Base-by-base conservation (phyloP, 805 yeast species). In the Metschnikowia lachancei region DNA sequence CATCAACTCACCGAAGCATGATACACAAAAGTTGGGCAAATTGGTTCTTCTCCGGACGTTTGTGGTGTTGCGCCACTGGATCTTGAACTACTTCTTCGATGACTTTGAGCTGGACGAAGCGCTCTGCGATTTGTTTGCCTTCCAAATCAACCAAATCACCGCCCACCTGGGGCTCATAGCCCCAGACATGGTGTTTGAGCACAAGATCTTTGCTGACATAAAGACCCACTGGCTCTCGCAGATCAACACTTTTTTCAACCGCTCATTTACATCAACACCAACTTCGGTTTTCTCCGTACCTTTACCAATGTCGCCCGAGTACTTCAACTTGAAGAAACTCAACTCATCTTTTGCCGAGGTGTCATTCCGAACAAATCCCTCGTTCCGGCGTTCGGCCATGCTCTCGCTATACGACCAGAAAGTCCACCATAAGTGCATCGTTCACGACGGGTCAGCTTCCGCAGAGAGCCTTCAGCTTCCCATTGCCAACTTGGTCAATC, bases 41-140 rank as follows among this genome's bases (percentile, higher is more conserved):
- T 70, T 85, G 37, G 83, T 85, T 1, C 70, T 87, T 11, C 76
- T 91, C 31, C 75, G 98, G 57, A 84, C 95, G 0, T 92, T 91
- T 69, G 96, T 88, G 22, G 82, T 86, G 24, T 56, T 94, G 36
- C 78, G 97, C 58, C 96, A 88, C 67, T 92, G 98, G 96, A 63
- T 92, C 16, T 66, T 87, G 49, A 92, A 91, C 64, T 91, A 87
- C 63, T 94, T 89, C 58, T 75, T 81, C 35, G 92, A 87, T 60
- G 98, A 94, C 64, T 94, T 72, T 50, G 66, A 63, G 40, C 41
- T 60, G 13, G 63, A 70, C 52, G 45, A 46, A 4, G 45, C 51
- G 26, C 53, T 72, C 29, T 68, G 77, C 51, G 72, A 72, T 41
- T 31, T 47, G 16, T 70, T 91, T 61, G 69, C 84, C 20, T 65